Percentiles rank a stretch among this genome's conserved stretches.
phyloP scores from a whole-genome alignment of 1,139 yeast genomes.

The Candida gigantensis region DNA sequence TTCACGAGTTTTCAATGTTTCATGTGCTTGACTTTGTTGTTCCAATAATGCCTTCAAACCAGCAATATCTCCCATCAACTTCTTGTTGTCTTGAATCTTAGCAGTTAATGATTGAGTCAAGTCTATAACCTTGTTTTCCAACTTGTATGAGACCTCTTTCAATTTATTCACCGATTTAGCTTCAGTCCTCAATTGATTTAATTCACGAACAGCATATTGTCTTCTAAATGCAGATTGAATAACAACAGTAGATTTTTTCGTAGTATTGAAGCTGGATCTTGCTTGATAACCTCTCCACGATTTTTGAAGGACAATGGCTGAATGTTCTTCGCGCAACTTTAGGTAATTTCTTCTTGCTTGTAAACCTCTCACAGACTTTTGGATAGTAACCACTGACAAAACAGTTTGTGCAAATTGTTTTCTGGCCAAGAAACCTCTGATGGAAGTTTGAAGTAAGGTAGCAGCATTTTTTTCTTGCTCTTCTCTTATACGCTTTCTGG shows the following conservation, averaged over 20 bases:
- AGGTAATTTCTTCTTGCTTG: constrained; percentile 53
- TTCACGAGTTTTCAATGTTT: constrained; percentile 56
- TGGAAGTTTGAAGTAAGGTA: constrained; percentile 65
- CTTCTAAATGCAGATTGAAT: constrained; percentile 83
- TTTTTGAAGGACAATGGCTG: constrained; percentile 74
- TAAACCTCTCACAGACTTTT: constrained; percentile 68
- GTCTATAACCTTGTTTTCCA: constrained; percentile 95
- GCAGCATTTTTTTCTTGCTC: constrained; percentile 70
- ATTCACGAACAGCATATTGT: constrained; percentile 66
- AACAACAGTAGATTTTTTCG: constrained; percentile 57
- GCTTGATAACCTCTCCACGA: constrained; percentile 60
- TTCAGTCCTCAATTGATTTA: constrained; percentile 67
- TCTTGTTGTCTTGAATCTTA: constrained; percentile 79
- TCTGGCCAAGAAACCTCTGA: constrained; percentile 67
- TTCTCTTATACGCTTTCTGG: constrained; percentile 57
- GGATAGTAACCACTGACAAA: constrained; percentile 58
- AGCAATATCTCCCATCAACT: constrained; percentile 62
- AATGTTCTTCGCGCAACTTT: constrained; percentile 52
- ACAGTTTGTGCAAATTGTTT: constrained; percentile 44
- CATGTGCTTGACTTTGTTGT: constrained; percentile 61
- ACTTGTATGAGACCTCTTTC: constrained; percentile 86
- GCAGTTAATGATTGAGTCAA: constrained; percentile 81
- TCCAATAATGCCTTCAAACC: constrained; percentile 54
- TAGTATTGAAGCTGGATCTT: constrained; percentile 44
- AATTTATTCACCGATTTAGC: constrained; percentile 89